These are phyloP conservation scores for Smallanthus sonchifolius DNA, from an alignment of 129 eudicot species.

Conservation along the genomic window DNA sequence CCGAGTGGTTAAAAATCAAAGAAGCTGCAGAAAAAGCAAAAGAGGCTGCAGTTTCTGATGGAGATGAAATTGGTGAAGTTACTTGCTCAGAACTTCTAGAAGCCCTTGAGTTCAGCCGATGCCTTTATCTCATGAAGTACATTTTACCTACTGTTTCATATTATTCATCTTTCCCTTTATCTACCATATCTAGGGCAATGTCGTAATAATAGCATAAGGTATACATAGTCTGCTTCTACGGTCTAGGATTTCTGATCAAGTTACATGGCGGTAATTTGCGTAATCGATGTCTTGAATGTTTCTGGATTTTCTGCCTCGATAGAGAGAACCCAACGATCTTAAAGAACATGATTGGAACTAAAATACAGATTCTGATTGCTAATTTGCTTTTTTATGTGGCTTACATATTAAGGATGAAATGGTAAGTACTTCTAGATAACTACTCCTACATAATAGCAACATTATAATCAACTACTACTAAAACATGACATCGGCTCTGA, in stretches of 20 bases:
- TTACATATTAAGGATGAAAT: not conserved
- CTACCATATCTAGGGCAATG: not conserved
- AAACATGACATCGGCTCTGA: not conserved
- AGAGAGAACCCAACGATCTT: too few relatives aligned
- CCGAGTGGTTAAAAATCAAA: constrained; percentile 91
- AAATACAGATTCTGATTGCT: not conserved
- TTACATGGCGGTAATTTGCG: not conserved
- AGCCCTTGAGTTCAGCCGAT: constrained; percentile 98
- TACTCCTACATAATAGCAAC: not conserved
- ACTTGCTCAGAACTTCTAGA: constrained; percentile 97
- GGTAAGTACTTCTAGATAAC: not conserved
- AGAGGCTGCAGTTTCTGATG: constrained; percentile 59
- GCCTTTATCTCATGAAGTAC: constrained; percentile 85
- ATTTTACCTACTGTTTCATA: constrained; percentile 3
- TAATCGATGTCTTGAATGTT: not conserved
- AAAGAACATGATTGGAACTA: not conserved
- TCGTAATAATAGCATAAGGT: not conserved
- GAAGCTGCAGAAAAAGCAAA: constrained; percentile 95
- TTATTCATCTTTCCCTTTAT: not conserved
- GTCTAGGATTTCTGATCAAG: not conserved
- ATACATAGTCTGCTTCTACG: not conserved
- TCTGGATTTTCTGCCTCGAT: not conserved
- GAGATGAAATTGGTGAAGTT: constrained; percentile 91
- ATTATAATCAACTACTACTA: not conserved
- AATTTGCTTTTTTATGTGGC: not conserved